These are phyloP conservation scores for Calocybe cyanea DNA, from an alignment of 768 basidiomycete genomes.

Conservation along the genomic window DNA sequence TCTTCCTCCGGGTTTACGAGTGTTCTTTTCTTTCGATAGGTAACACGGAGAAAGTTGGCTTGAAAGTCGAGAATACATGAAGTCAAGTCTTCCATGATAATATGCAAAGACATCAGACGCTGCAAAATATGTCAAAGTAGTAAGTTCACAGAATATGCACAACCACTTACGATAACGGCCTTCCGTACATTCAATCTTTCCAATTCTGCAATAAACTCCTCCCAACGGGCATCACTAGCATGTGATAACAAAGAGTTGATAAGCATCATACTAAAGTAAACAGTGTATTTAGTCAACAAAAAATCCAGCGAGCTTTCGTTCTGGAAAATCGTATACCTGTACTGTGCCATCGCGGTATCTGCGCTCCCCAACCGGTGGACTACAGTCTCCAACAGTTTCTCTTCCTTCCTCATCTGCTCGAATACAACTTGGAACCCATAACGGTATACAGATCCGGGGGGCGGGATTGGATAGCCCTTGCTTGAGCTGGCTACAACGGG, in stretches of 20 bases:
- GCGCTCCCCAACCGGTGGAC: slow-evolving; percentile 74
- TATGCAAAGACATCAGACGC: slow-evolving; percentile 82
- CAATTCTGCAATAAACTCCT: slow-evolving; percentile 70
- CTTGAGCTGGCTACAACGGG: slow-evolving; percentile 59
- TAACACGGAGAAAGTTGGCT: slow-evolving; percentile 76
- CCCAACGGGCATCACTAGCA: slow-evolving; percentile 75
- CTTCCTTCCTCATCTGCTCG: slow-evolving; percentile 74
- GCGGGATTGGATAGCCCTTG: slow-evolving; percentile 43
- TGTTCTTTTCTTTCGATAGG: slow-evolving; percentile 78
- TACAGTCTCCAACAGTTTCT: slow-evolving; percentile 74
- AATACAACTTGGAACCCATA: slow-evolving; percentile 86
- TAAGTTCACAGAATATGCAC: neutral
- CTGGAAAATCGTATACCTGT: slow-evolving; percentile 53
- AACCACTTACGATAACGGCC: slow-evolving; percentile 67
- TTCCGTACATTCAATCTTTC: slow-evolving; percentile 76
- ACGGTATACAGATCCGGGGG: slow-evolving; percentile 70
- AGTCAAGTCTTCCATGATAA: slow-evolving; percentile 69
- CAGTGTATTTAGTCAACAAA: slow-evolving; percentile 4
- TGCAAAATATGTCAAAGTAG: slow-evolving; percentile 27
- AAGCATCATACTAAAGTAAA: slow-evolving; percentile 68
- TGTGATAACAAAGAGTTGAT: slow-evolving; percentile 83
- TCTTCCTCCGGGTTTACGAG: slow-evolving; percentile 68
- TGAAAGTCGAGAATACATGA: slow-evolving; percentile 88
- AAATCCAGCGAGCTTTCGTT: neutral
- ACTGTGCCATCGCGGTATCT: slow-evolving; percentile 80